Evolutionary conservation across 208 protist species (phyloP).

Genomic region (Strigomonas galati): DNA sequence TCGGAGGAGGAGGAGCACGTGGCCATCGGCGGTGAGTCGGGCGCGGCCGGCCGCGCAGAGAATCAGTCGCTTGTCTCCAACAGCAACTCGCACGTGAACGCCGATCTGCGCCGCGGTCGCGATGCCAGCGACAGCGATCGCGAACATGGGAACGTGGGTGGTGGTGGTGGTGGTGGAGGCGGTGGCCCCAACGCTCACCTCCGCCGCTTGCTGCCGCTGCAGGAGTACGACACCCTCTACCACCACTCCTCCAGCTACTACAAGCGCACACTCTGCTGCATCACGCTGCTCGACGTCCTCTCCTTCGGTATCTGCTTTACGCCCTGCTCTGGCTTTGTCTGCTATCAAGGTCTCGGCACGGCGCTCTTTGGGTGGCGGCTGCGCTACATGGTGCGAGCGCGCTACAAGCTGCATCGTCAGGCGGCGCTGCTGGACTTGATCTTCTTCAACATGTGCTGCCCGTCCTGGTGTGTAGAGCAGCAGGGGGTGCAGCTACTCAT

Average conservation of each 20-base stretch:
- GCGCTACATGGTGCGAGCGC: slow-evolving; percentile 62
- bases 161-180: too few relatives aligned
- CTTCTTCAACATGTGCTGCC: slow-evolving; percentile 35
- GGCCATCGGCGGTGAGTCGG: neutral
- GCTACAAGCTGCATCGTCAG: slow-evolving; percentile 47
- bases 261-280: slow-evolving; percentile 9
- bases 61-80: too few relatives aligned
- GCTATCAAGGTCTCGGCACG: slow-evolving; percentile 72
- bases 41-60: neutral
- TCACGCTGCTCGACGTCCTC: slow-evolving; percentile 46
- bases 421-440: slow-evolving; percentile 28
- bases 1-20: neutral
- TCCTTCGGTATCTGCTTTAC: slow-evolving; percentile 27
- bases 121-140: too few relatives aligned
- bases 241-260: neutral
- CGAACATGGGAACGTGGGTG: too few relatives aligned
- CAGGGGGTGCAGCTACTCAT: slow-evolving; percentile 44
- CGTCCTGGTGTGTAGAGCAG: slow-evolving; percentile 56
- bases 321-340: slow-evolving; percentile 31
- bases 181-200: too few relatives aligned
- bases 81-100: too few relatives aligned
- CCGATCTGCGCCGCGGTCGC: too few relatives aligned
- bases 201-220: too few relatives aligned
- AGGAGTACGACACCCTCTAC: too few relatives aligned
- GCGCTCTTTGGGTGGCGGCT: slow-evolving; percentile 55